Base-by-base conservation (phyloP, 768 basidiomycete genomes). In the Boletus huronensis region DNA sequence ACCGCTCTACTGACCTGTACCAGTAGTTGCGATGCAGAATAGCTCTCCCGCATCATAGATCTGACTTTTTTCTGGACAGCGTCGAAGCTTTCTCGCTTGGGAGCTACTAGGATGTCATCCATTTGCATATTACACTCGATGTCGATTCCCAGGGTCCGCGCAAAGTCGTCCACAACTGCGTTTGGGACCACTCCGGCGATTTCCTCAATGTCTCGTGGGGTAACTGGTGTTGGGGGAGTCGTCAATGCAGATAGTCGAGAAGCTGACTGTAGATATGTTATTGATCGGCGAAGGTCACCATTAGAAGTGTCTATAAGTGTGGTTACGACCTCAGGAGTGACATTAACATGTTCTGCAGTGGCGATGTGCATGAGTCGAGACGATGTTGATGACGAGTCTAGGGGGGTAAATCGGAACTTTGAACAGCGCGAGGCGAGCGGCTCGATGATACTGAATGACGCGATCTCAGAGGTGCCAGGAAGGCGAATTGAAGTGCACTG, bases 351-450 rank as follows among this genome's bases (percentile, higher is more conserved):
- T 72, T 99, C 97, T 29, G 81, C 77, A 31, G 78, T 65, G 0
- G 94, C 93, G 50, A 99, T 96, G 64, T 91, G 79, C 41, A 82
- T 74, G 8, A 99, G 79, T 48, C 97, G 83, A 14, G 79, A 69
- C 38, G 83, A 79, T 5, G 93, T 87, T 8, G 93, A 93, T 14
- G 76, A 69, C 16, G 84, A 73, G 67, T 95, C 94, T 25, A 99
- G 80, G 2, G 97, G 92, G 11, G 90, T 93, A 74, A 99, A 99
- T 38, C 97, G 88, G 74, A 99, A 99, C 74, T 99, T 99, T 44
- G 93, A 96, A 73, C 97, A 99, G 50, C 97, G 87, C n/a, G 95
- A 98, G 21, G 97, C 93, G 25, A 99, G 81, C 0, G 97, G 97
- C 68, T 99, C 97, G 52, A 99, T 99, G 57, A 99, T 99, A 61